Conservation (phyloP, 2,329 filamentous ascomycete species). For the Simplicillium sp. region DNA sequence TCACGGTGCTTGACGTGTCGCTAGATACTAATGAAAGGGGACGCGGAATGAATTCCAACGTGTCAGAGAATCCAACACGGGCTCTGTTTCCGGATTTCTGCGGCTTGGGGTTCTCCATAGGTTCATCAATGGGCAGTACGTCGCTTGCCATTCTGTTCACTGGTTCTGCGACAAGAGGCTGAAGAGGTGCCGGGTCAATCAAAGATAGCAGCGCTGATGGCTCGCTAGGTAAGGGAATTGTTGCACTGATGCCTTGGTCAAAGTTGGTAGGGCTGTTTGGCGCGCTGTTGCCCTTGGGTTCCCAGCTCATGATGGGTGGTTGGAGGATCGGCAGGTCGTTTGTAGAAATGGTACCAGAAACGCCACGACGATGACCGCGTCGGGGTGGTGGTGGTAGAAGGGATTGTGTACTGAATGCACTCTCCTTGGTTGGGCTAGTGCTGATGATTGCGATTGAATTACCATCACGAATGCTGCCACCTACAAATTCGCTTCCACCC, state of each 20-base stretch:
- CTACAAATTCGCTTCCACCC: slow-evolving; percentile 80
- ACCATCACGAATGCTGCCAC: slow-evolving; percentile 54
- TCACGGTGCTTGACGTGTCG: slow-evolving; percentile 71
- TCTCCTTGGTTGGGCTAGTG: slow-evolving; percentile 59
- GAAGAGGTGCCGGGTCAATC: slow-evolving; percentile 3
- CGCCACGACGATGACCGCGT: slow-evolving; percentile 59
- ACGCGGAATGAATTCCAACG: slow-evolving; percentile 71
- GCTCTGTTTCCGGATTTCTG: slow-evolving; percentile 37
- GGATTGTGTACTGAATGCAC: slow-evolving; percentile 46
- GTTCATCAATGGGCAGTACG: slow-evolving; percentile 7
- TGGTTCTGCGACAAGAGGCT: slow-evolving; percentile 3
- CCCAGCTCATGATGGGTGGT: slow-evolving; percentile 40
- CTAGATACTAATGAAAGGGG: slow-evolving; percentile 78
- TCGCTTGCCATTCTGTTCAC: slow-evolving; percentile 2
- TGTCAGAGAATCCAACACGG: slow-evolving; percentile 76
- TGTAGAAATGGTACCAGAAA: slow-evolving; percentile 72
- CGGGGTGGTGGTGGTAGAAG: slow-evolving; percentile 43
- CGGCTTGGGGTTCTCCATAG: slow-evolving; percentile 18
- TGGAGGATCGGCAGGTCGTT: slow-evolving; percentile 71
- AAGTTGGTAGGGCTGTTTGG: slow-evolving; percentile 50
- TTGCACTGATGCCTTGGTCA: slow-evolving; percentile 12
- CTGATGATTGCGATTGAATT: slow-evolving; percentile 54
- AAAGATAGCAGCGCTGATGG: slow-evolving; percentile 3
- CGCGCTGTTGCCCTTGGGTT: slow-evolving; percentile 50
- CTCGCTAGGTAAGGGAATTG: slow-evolving; percentile 5